Evolutionary conservation across 495 filamentous ascomycete genomes (phyloP), one percentile per base, ranked within the genome.

Genomic region (Penicillium tannophilum): DNA sequence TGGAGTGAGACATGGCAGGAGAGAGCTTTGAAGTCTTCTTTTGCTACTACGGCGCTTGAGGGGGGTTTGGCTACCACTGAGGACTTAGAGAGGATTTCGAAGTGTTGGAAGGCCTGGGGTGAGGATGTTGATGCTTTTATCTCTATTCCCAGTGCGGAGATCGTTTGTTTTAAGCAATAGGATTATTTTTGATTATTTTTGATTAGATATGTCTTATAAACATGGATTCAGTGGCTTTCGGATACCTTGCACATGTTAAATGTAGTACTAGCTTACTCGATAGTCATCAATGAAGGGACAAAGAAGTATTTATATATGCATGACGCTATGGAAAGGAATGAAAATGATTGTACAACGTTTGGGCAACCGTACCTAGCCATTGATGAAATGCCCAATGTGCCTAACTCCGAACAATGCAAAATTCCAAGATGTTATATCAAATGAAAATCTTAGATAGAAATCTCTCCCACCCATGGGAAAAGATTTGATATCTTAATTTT

Each of bases 1-100:
- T 84, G 81, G 82, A 71, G 72, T 52, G 70, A 66, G 7, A 39
- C 72, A 30, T 83, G 78, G 77, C 71, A 76, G 42, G 77, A 82
- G 31, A 62, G 82, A 43, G 60, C 72, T 0, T 42, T 75, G 39
- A 51, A 67, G 9, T 77, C 74, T 9, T 58, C 72, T 3, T 76
- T 80, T 63, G 75, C 72, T 23, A 65, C 65, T 31, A 76, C 71
- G 36, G 67, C 72, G 5, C 56, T 79, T 14, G 67, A 75, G 24
- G 69, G 65, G 12, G 72, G 73, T 23, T 47, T 76, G 30, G 75
- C 76, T 5, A 75, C 54, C 6, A 59, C 64, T 46, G 69, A 73
- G 39, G 79, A 83, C n/a, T 61, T 85, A 44, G 64, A 79, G 52
- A 36, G 58, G 31, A 73, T 80, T 54, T 68, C 72, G 14, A 54